Evolutionary conservation across 2,329 filamentous ascomycete genomes (phyloP), one percentile per base, ranked within the genome.

Genomic region (Penicillium sp.): DNA sequence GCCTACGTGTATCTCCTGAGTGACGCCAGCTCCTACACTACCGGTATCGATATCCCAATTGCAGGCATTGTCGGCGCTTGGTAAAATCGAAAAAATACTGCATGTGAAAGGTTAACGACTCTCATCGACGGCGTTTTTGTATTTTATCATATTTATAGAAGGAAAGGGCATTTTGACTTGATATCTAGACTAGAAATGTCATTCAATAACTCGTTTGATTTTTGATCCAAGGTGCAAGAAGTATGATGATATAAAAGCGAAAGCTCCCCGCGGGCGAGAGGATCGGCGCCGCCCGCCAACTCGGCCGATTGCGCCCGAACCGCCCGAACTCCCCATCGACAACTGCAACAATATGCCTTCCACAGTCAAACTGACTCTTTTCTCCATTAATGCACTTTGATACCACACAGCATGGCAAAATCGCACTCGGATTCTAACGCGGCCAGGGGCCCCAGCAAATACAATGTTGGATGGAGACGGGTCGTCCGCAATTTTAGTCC

Each of bases 1-100:
- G 82, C 82, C 1, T 84, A 84, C 59, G 80, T 84, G 4, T 84
- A 84, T 58, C 64, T 84, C 52, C 64, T 84, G n/a, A 79, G 75
- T 52, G 81, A 84, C 52, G 63, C 64, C 0, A 69, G 66, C 5
- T 73, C 70, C 21, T 75, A 75, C 48, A 75, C 72, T 1, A 74
- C 67, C 1, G 67, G 69, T 3, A 62, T 62, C 55, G 71, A 75
- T 46, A 73, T 75, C 57, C 72, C 71, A 0, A 67, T 76, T 37
- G 72, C 72, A 39, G 72, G 73, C 7, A 67, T 75, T 56, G 72
- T 74, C 37, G 71, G 72, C 8, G 65, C 64, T n/a, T 67, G 64
- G 65, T 67, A 56, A 51, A 43, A 11, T 21, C n/a, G 13, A 23
- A 23, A 50, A 16, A 11, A 16, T n/a, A 26, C 9, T 45, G n/a